Conservation (phyloP, 371 early-diverging fungal genomes). For the Circinella umbellata region DNA sequence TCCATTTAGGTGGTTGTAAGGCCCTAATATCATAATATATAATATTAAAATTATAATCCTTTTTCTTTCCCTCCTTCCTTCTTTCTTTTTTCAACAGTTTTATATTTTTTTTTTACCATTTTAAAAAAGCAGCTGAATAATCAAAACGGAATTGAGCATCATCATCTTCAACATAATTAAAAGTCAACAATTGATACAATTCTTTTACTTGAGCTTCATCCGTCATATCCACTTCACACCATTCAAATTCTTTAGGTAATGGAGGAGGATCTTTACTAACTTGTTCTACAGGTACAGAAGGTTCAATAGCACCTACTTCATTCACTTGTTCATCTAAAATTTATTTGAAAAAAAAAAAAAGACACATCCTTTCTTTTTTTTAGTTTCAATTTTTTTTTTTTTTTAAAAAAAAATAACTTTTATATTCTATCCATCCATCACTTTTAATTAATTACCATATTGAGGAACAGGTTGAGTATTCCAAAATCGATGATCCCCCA, state of each 20-base stretch:
- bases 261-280: conserved; percentile 84
- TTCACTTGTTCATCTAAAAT: conserved; percentile 65
- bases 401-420: neutral
- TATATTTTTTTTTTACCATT: conserved; percentile 65
- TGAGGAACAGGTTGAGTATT: conserved; percentile 94
- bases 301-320: conserved; percentile 85
- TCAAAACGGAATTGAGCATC: conserved; percentile 96
- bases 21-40: conserved; percentile 60
- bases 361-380: neutral
- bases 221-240: conserved; percentile 84
- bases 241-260: conserved; percentile 89
- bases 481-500: conserved; percentile 91
- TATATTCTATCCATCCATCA: neutral
- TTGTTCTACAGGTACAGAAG: conserved; percentile 74
- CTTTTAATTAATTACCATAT: conserved; percentile 46
- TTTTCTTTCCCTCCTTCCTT: neutral
- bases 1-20: conserved; percentile 92
- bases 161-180: conserved; percentile 96
- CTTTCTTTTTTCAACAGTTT: neutral
- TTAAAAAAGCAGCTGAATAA: conserved; percentile 89
- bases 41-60: no score
- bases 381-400: neutral
- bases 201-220: conserved; percentile 84
- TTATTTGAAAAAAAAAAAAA: conserved; percentile 4
- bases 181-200: conserved; percentile 82